Base-by-base conservation (phyloP, 805 yeast species). In the Monosporozyma yasuniensis region DNA sequence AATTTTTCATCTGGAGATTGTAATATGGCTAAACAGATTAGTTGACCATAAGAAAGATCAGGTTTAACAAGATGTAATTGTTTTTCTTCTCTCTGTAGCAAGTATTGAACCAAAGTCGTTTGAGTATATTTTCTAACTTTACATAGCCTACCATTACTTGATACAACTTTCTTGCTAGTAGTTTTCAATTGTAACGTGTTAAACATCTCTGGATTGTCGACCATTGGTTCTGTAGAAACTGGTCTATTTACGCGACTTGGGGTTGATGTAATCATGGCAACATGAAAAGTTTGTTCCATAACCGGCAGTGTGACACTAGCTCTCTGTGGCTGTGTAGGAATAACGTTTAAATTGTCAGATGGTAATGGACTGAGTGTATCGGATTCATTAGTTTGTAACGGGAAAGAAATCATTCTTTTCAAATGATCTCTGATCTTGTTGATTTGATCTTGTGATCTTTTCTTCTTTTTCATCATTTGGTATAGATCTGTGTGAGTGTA, bases 21-120 rank as follows among this genome's bases (percentile, higher is more conserved):
- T 55, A 91, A 71, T 46, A 91, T 86, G 1, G 98, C 91, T 84
- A 91, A 83, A 1, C 96, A 96, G 54, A 93, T 93, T 52, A 93
- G 74, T 48, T 87, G 83, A 4, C 97, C 97, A 63, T 91, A 93
- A 8, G 96, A 86, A 65, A 81, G 88, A 0, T 95, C 95, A 1
- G 98, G 98, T 66, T 91, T 91, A 4, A 14, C 21, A 8, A 11
- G n/a, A 39, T 18, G 22, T 6, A 27, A 10, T 18, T 35, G 8
- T n/a, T 19, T 44, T 5, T 32, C 18, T 21, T 37, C 23, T 37
- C 28, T 32, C 16, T 21, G 11, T 30, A 12, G 22, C 27, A 25
- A 45, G 9, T 38, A 37, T 16, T 21, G 25, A 14, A 32, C 12
- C n/a, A 23, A 30, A 4, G 27, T 34, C 19, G 27, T 32, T 6